Evolutionary conservation across 1,284 basidiomycete genomes (phyloP).

Genomic region (Ceratobasidium sp.): DNA sequence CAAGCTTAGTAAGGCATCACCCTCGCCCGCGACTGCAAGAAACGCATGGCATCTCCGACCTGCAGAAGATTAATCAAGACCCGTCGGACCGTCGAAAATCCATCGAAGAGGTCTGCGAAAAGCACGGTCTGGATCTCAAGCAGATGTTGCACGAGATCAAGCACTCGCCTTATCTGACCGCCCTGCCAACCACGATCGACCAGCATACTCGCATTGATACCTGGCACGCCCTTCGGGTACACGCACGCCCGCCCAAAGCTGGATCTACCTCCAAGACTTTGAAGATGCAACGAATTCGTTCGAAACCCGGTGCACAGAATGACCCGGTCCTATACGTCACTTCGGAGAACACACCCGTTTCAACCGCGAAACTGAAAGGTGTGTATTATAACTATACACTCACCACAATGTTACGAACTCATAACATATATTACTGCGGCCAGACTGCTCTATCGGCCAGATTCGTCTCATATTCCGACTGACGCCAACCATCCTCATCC

Average conservation of each 20-base stretch:
- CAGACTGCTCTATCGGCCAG: conserved; percentile 9
- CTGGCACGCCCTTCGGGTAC: neutral
- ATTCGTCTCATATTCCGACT: neutral
- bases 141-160: conserved; percentile 6
- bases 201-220: neutral
- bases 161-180: neutral
- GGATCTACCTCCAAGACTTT: neutral
- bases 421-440: too few relatives aligned
- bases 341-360: neutral
- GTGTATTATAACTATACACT: neutral
- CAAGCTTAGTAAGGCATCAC: neutral
- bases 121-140: neutral
- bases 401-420: neutral
- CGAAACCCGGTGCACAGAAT: conserved; percentile 3
- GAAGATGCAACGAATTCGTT: conserved; percentile 9
- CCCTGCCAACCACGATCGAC: neutral
- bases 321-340: neutral
- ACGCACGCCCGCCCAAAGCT: neutral
- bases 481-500: neutral
- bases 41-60: neutral
- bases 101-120: neutral
- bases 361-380: conserved; percentile 11
- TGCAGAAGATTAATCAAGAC: conserved; percentile 7
- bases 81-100: neutral
- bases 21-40: neutral